These are phyloP conservation scores for Malassezia slooffiae DNA, from an alignment of 1,284 basidiomycete genomes.

Conservation along the genomic window DNA sequence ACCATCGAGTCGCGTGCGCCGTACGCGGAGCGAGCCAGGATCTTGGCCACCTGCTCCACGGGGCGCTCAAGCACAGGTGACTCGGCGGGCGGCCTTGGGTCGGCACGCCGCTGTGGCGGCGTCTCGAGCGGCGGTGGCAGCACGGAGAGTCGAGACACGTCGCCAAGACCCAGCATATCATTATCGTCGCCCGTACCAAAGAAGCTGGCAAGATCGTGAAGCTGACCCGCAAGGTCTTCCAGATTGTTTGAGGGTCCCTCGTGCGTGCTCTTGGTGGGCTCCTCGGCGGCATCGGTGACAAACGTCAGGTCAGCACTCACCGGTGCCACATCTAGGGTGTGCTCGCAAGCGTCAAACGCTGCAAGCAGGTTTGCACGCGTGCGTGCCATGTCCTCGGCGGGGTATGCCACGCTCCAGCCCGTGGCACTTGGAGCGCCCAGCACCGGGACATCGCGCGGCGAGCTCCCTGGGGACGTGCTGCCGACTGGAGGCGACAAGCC, in stretches of 20 bases:
- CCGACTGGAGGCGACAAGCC: conserved; percentile 41
- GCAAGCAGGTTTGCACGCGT: conserved; percentile 36
- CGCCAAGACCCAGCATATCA: conserved; percentile 18
- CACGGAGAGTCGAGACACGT: conserved; percentile 24
- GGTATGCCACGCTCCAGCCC: conserved; percentile 38
- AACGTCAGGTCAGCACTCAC: conserved; percentile 24
- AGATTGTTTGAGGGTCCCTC: too few species aligned
- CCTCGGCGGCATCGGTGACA: background rate
- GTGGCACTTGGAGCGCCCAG: conserved; percentile 34
- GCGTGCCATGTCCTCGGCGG: conserved; percentile 31
- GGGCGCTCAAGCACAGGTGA: conserved; percentile 7
- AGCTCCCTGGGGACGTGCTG: conserved; percentile 14
- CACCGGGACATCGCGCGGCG: conserved; percentile 24
- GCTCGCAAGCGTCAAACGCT: conserved; percentile 36
- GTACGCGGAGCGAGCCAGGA: conserved; percentile 22
- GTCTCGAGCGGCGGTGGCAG: conserved; percentile 18
- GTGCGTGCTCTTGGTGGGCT: conserved; percentile 6
- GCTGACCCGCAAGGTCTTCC: conserved; percentile 38
- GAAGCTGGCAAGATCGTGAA: conserved; percentile 40
- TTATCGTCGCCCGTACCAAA: conserved; percentile 34
- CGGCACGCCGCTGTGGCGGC: conserved; percentile 12
- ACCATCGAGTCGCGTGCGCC: conserved; percentile 10
- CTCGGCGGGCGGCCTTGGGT: conserved; percentile 5
- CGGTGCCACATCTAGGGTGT: conserved; percentile 26
- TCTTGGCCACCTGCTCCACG: conserved; percentile 31